Base-by-base conservation (phyloP, 768 basidiomycete species). In the Solioccasus polychromus region DNA sequence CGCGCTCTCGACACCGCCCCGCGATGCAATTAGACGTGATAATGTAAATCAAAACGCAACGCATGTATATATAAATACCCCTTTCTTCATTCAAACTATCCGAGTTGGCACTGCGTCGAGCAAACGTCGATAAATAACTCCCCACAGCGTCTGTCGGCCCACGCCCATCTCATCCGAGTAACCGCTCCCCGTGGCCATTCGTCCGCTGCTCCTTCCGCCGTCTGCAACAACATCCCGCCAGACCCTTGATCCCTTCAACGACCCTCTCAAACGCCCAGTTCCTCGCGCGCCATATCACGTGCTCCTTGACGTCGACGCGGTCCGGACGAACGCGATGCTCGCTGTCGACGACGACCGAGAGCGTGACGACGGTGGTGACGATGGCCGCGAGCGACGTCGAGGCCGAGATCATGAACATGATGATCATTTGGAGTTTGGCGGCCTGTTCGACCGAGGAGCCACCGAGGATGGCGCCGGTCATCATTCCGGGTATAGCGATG, bases 331-430 rank as follows among this genome's bases (percentile, higher is more conserved):
- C 65, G 19, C 85, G 71, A 54, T 86, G 78, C 42, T 88, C 78
- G 15, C 55, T 53, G 57, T 94, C 92, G 29, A 92, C 78, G 6
- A 85, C 73, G 12, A 85, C 73, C 4, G 62, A 61, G 8, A 92
- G 74, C 7, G 80, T 73, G 32, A 81, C 68, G 45, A 83, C 65
- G 1, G 84, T 83, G 3, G 80, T 77, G 41, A 78, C 68, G 43
- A 89, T 82, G 3, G 83, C 75, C 11, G 85, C 78, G 20, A 94
- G 75, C 0, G 83, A 79, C 0, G 86, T 85, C 47, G 81, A 78
- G 0, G 90, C 82, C 3, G 83, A 82, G 35, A 93, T 89, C 85
- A 93, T 88, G 67, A 94, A 93, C 82, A 92, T 88, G 68, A 94
- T 90, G 47, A 94, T 82, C 85, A 92, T 92, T 56, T 93, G 92